Percentiles rank a stretch among this genome's conserved stretches.
Conservation (phyloP, 2,329 filamentous ascomycete species). For the Cytospora schulzeri region DNA sequence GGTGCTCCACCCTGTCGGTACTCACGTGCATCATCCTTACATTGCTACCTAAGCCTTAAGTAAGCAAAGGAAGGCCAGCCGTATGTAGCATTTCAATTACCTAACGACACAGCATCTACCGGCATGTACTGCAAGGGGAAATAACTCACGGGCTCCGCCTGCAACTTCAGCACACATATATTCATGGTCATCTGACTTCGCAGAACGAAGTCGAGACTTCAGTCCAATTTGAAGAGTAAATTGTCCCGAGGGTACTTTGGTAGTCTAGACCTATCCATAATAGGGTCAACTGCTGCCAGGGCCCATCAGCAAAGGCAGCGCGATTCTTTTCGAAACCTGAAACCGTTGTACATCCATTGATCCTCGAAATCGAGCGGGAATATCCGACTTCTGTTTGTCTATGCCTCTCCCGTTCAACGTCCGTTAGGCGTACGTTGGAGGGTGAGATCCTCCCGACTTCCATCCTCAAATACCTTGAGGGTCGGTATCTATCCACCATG, state of each 20-base stretch:
- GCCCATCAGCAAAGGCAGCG: background rate
- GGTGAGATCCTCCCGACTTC: conserved; percentile 14
- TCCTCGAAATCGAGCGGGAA: background rate
- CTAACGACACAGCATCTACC: background rate
- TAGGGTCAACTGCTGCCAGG: too few species aligned
- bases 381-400: background rate
- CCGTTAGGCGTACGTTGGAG: background rate
- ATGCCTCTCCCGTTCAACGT: background rate
- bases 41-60: background rate
- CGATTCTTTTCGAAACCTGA: background rate
- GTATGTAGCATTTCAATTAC: background rate
- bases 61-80: background rate
- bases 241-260: background rate
- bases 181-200: too few species aligned
- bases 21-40: background rate
- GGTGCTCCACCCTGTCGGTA: background rate
- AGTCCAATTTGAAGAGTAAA: too few species aligned
- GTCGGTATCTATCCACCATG: conserved; percentile 1
- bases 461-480: conserved; percentile 16
- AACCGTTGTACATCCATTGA: background rate
- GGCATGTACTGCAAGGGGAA: background rate
- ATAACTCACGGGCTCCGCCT: too few species aligned
- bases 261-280: background rate
- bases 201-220: too few species aligned
- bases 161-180: too few species aligned